Percentiles rank a stretch among this genome's conserved stretches.
Evolutionary conservation across 805 yeast species (phyloP).

Genomic region (Saccharomycopsis babjevae): DNA sequence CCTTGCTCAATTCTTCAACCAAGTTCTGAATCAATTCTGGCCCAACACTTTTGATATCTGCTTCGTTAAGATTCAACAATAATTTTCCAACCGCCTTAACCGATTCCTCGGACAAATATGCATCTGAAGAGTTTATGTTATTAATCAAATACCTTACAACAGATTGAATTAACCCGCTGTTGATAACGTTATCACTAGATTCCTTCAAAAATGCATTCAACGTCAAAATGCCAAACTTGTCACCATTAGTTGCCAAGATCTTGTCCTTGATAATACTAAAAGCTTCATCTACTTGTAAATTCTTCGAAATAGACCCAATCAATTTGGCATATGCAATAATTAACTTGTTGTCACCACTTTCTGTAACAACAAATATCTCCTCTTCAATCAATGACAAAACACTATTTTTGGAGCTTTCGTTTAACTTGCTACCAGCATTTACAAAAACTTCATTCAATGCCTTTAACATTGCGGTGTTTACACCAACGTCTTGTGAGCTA

Average conservation of each 20-base stretch:
- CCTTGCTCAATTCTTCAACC: conserved; percentile 39
- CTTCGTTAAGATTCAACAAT: conserved; percentile 41
- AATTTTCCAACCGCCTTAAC: conserved; percentile 75
- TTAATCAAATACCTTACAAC: conserved; percentile 39
- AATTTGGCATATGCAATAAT: conserved; percentile 71
- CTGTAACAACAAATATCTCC: conserved; percentile 38
- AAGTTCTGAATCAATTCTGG: conserved; percentile 34
- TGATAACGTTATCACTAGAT: conserved; percentile 56
- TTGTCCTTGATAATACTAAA: conserved; percentile 45
- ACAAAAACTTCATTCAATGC: conserved; percentile 76
- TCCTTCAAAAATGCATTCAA: conserved; percentile 73
- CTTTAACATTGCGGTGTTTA: conserved; percentile 74
- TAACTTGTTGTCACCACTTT: conserved; percentile 38
- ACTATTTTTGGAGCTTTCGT: conserved; percentile 57
- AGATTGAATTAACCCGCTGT: conserved; percentile 39
- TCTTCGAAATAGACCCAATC: conserved; percentile 66
- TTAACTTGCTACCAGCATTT: conserved; percentile 70
- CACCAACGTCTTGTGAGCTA: conserved; percentile 49
- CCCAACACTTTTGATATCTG: conserved; percentile 24
- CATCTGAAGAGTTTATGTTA: conserved; percentile 33
- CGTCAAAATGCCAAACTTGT: conserved; percentile 57
- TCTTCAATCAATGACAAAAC: conserved; percentile 68
- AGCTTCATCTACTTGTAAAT: conserved; percentile 57
- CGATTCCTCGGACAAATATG: conserved; percentile 64
- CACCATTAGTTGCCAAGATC: conserved; percentile 39